Conservation (phyloP, 768 basidiomycete genomes). For the Candolleomyces aberdarensis region DNA sequence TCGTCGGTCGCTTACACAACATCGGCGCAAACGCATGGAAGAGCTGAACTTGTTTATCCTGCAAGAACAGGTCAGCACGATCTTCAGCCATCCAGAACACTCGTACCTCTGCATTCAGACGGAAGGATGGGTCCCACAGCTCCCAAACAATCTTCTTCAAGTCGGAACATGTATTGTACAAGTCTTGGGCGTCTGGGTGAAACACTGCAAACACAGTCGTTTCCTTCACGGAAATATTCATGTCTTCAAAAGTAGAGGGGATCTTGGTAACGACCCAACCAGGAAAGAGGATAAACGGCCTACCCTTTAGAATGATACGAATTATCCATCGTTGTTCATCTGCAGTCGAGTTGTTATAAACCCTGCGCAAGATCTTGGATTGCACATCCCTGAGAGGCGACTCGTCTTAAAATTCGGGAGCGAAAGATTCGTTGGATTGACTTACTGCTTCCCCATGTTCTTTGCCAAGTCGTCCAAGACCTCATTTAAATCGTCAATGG, state of each 20-base stretch:
- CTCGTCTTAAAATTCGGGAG: background rate
- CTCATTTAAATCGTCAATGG: constrained; percentile 82
- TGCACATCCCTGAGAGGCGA: constrained; percentile 60
- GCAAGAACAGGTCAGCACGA: background rate
- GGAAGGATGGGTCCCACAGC: constrained; percentile 69
- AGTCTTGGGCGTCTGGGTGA: constrained; percentile 90
- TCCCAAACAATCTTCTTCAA: constrained; percentile 92
- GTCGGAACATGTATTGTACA: constrained; percentile 97
- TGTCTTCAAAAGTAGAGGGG: constrained; percentile 50
- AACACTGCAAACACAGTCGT: constrained; percentile 89
- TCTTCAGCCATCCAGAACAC: background rate
- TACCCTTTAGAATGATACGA: constrained; percentile 94
- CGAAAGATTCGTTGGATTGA: background rate
- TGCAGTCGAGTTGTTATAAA: constrained; percentile 78
- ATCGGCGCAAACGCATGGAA: constrained; percentile 92
- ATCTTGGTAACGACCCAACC: background rate
- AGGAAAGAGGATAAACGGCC: background rate
- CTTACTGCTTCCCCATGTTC: constrained; percentile 73
- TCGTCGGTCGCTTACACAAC: constrained; percentile 87
- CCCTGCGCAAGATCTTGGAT: constrained; percentile 67
- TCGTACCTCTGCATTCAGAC: constrained; percentile 60
- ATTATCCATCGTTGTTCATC: constrained; percentile 95
- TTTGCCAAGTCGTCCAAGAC: constrained; percentile 75
- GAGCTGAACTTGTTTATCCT: constrained; percentile 79
- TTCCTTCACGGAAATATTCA: constrained; percentile 91